Evolutionary conservation across 2,329 filamentous ascomycete genomes (phyloP).

Genomic region (Penicillium sp.): DNA sequence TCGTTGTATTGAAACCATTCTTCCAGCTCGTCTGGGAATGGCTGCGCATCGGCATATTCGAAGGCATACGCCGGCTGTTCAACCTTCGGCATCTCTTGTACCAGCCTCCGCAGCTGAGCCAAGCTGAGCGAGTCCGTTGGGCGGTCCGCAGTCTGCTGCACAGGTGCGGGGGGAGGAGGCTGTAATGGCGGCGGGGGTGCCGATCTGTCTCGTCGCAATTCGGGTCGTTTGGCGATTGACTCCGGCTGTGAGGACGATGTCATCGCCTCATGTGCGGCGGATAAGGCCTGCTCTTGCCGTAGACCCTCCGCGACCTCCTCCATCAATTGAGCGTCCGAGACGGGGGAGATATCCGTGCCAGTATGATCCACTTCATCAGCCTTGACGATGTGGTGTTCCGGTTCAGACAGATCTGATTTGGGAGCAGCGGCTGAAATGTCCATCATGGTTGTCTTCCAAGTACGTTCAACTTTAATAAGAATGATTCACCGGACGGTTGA

Average conservation of each 20-base stretch:
- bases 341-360: slow-evolving; percentile 48
- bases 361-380: slow-evolving; percentile 54
- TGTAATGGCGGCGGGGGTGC: slow-evolving; percentile 47
- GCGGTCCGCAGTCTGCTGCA: slow-evolving; percentile 38
- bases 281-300: slow-evolving; percentile 35
- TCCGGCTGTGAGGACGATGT: slow-evolving; percentile 16
- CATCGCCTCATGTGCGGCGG: slow-evolving; percentile 12
- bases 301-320: slow-evolving; percentile 43
- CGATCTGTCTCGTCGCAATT: slow-evolving; percentile 38
- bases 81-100: slow-evolving; percentile 69
- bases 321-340: slow-evolving; percentile 48
- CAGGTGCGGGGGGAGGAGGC: slow-evolving; percentile 50
- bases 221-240: slow-evolving; percentile 33
- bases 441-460: slow-evolving; percentile 22
- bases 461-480: slow-evolving; percentile 1
- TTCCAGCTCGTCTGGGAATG: slow-evolving; percentile 84
- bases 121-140: slow-evolving; percentile 72
- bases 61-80: slow-evolving; percentile 84
- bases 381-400: slow-evolving; percentile 47
- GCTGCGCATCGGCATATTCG: slow-evolving; percentile 70
- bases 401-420: slow-evolving; percentile 31
- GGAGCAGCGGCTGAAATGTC: slow-evolving; percentile 26
- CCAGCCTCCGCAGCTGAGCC: slow-evolving; percentile 70
- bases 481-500: slow-evolving; percentile 4
- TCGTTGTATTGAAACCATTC: slow-evolving; percentile 97